Base-by-base conservation (phyloP, 2,329 filamentous ascomycete genomes). In the Nothophoma quercina region DNA sequence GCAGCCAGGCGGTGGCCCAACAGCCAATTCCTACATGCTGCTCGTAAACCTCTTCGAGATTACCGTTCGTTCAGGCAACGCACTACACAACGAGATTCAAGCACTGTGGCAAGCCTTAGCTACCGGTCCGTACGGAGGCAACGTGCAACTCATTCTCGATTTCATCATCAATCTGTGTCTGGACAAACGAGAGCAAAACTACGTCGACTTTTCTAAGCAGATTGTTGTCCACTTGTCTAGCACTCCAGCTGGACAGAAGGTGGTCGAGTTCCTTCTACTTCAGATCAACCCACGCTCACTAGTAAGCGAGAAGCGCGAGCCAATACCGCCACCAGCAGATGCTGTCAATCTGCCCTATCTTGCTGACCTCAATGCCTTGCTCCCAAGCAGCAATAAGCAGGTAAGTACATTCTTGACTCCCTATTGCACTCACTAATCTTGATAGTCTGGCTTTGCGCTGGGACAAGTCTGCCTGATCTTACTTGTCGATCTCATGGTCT, bases 171-270 rank as follows among this genome's bases (percentile, higher is more conserved):
- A 87, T 22, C 83, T 98, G 4, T 99, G 95, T 64, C 79, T 99
- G 9, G 95, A 99, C 67, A 87, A 93, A 25, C 87, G 93, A 40
- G 96, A 99, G 72, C 95, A 99, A 67, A 98, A 97, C 65, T 99
- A 97, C 73, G 93, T 99, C 48, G 91, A 97, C 64, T 96, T 96
- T 69, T 93, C 93, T 5, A 99, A 98, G 77, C 95, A 99, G 73
- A 95, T 99, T 44, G 92, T 98, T 13, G 96, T 99, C 0, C 98
- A 97, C 71, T 75, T 99, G 5, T 96, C 95, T 0, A 95, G 91
- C 60, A 96, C 84, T 68, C 89, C 76, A 70, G 87, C 93, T 2
- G 93, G 93, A 0, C 88, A 90, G 39, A 96, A 96, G 67, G 93
- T 99, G 3, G 88, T 99, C 9, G 95, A 99, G 60, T 97, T 97